These are phyloP conservation scores for Solanum megistacrolobum DNA, from an alignment of 257 asterid genomes.

Conservation along the genomic window DNA sequence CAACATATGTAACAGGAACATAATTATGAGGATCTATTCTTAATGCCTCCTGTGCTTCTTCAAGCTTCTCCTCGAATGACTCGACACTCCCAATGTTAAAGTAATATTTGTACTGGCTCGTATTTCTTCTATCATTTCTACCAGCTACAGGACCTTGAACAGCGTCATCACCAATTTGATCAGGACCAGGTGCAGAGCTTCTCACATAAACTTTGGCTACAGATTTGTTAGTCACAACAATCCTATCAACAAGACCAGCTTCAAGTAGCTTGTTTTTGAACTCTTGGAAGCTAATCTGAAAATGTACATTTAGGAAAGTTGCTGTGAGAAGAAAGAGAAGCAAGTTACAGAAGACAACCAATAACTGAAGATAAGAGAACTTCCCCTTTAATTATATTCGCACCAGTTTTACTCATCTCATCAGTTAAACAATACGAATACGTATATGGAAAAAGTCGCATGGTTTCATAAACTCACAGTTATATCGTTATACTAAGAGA, in stretches of 20 bases:
- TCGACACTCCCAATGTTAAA: constrained; percentile 63
- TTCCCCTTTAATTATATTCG: not conserved
- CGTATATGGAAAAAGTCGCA: not conserved
- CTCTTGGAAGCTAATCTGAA: constrained; percentile 86
- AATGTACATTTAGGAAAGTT: not conserved
- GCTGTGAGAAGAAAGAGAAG: constrained; percentile 2
- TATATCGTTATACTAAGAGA: not conserved
- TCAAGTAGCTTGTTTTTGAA: constrained; percentile 69
- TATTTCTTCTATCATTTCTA: constrained; percentile 9
- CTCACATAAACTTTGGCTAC: constrained; percentile 59
- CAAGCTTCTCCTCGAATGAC: constrained; percentile 77
- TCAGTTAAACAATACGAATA: not conserved
- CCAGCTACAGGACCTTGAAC: constrained; percentile 22
- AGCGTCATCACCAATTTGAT: constrained; percentile 20
- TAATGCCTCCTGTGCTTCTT: constrained; percentile 66
- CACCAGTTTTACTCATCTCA: not conserved
- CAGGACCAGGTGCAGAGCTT: constrained; percentile 22
- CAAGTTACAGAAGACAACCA: not conserved
- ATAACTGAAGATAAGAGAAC: not conserved
- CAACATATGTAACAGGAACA: constrained; percentile 56
- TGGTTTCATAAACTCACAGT: not conserved
- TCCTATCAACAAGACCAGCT: constrained; percentile 79
- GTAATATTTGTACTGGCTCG: constrained; percentile 26
- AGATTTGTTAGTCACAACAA: constrained; percentile 46
- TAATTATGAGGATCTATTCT: constrained; percentile 64